Evolutionary conservation across 73 alveolate species (phyloP), one percentile per base, ranked within the genome.

Genomic region (Blepharisma japonicum): DNA sequence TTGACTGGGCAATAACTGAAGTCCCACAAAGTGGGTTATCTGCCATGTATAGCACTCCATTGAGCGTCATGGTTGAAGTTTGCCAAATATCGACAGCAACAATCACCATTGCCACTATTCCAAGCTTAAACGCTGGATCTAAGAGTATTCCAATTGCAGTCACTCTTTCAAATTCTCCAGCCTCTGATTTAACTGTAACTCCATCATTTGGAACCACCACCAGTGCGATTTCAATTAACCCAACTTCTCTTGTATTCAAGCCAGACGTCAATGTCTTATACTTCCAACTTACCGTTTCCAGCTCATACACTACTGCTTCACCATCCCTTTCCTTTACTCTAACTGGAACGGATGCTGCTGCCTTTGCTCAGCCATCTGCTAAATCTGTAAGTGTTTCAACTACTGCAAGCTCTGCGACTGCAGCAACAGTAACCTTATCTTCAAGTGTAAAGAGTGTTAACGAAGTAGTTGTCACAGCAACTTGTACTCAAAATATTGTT

Each of bases 161-260:
- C 48, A 14, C 38, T 8, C 18, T 39, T 25, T 14, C 39, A 20
- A 39, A 8, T 2, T 0, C 74, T 14, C 74, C 74, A 61, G 11
- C 39, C 23, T 20, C 74, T 2, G 23, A 61, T 5, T 61, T 61
- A n/a, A 61, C 74, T 25, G 14, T 61, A 5, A 14, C 74, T 9
- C 74, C 23, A 25, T 61, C 74, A 14, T 61, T 61, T 48, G 74
- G 23, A 61, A 39, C 14, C 18, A 14, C 74, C 18, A 61, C 74
- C 42, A 32, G 5, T 1, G 74, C 47, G 4, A 61, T 61, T 2
- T n/a, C 14, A 61, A n/a, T 61, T 25, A 18, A 11, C 5, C 74
- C 74, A 14, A 61, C 23, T 2, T 61, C 74, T 1, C 74, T 61
- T 20, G 5, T 48, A 14, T 61, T 61, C 47, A 61, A n/a, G 39